phyloP scores from a whole-genome alignment of 306 rosid species.

The Canavalia ensiformis region DNA sequence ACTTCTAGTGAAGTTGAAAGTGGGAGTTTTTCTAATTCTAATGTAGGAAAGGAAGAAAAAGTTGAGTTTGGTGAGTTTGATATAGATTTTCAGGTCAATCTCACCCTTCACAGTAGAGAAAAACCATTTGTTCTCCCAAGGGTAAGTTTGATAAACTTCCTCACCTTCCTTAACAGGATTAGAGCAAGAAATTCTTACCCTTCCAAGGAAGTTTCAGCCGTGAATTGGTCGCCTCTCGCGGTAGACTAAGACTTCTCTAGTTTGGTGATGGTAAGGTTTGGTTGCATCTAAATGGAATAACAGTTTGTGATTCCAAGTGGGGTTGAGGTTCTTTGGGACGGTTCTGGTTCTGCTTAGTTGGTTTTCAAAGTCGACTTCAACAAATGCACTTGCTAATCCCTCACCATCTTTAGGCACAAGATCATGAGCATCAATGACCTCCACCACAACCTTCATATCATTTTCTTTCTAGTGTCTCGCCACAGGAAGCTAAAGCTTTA shows the following conservation, averaged over 20 bases:
- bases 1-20: constrained; percentile 46
- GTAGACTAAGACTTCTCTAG: constrained; percentile 62
- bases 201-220: constrained; percentile 63
- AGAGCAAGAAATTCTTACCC: constrained; percentile 75
- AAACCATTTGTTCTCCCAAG: constrained; percentile 66
- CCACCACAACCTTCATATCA: constrained; percentile 73
- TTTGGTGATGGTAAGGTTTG: constrained; percentile 56
- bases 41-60: constrained; percentile 33
- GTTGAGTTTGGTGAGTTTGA: constrained; percentile 50
- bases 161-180: constrained; percentile 70
- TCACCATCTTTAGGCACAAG: constrained; percentile 77
- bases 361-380: constrained; percentile 72
- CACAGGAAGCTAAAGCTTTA: constrained; percentile 55
- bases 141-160: constrained; percentile 70
- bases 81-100: constrained; percentile 74
- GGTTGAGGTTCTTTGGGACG: constrained; percentile 70
- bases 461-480: constrained; percentile 47
- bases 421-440: constrained; percentile 75
- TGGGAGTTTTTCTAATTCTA: constrained; percentile 46
- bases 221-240: constrained; percentile 59
- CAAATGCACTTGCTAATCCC: constrained; percentile 73
- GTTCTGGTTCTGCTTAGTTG: constrained; percentile 67
- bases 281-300: constrained; percentile 57
- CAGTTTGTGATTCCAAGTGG: constrained; percentile 69
- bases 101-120: constrained; percentile 78